Base-by-base conservation (phyloP, 1,139 yeast species). In the Lodderomyces theae region DNA sequence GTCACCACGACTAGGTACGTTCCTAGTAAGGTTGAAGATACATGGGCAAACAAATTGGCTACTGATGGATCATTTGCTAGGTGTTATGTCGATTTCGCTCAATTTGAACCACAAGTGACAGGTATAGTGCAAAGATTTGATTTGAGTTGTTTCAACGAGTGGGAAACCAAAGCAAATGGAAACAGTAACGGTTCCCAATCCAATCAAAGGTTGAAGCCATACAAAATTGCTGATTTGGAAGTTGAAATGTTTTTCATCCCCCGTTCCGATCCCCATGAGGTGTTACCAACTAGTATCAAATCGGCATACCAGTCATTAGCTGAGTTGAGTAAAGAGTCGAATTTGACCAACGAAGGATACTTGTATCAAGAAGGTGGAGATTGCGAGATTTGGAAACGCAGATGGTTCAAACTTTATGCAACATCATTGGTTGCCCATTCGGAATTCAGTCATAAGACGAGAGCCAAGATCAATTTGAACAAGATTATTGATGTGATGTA, bases 61-160 rank as follows among this genome's bases (percentile, higher is more conserved):
- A 71, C 69, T 38, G 97, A 90, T 63, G 97, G 97, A 1, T 85
- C 96, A 9, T 88, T 86, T 67, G 96, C 87, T 2, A 74, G 90
- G 50, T 77, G 87, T 45, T 80, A 81, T 50, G 68, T 90, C 42
- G 77, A 76, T 37, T 76, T 89, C 49, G 73, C 76, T 33, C 80
- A 80, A 47, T 77, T 77, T 51, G 81, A 80, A 52, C 62, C 68
- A 19, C 71, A 70, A 34, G 66, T 83, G 24, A 76, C 74, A 15
- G 85, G 86, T 21, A 63, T 65, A 40, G 70, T 80, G 0, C 66
- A 69, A 34, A 69, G 69, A 39, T 75, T 79, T 53, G 74, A 74
- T 40, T 61, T 87, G 43, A 77, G 80, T 12, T 76, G 92, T 53
- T 78, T 78, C 60, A 88, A 88, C 56, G 96, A 88, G 58, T 90